Base-by-base conservation (phyloP, 148 eudicot species). In the Rhododendron griersonianum region DNA sequence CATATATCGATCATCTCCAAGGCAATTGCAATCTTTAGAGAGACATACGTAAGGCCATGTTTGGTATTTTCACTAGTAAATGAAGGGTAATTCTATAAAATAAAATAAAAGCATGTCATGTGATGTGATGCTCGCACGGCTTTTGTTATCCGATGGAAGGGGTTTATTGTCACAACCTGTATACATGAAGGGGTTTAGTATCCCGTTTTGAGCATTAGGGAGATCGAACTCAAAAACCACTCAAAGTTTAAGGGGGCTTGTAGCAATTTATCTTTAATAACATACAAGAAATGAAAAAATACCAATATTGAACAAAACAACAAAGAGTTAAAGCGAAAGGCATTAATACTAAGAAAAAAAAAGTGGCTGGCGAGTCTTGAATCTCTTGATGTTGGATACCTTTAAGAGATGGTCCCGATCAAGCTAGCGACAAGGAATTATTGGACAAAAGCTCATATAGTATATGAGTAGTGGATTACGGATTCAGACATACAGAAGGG, bases 371-470 rank as follows among this genome's bases (percentile, higher is more conserved):
- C 30, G 75, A 80, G 44, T 59, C 65, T 59, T 19, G 65, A 59
- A 59, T 59, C 25, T 39, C 21, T 50, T 81, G 87, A 74, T 61
- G 48, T 80, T 79, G 51, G 87, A 73, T 78, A 83, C 45, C 91
- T 86, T 87, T 90, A 86, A 81, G 73, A 10, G 77, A 88, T 88
- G 90, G 89, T 82, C 91, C 94, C 92, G 85, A 82, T 18, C 59
- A 48, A 19, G 87, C 87, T 48, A 89, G 71, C 9, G 86, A 90
- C 92, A 28, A 25, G 55, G 89, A 89, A 88, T 83, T 83, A 86
- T 89, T 87, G 88, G 23, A 35, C 48, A 85, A 55, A 84, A 67
- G 44, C 89, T 16, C 71, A 21, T 51, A 74, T 84, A 39, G 11
- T 65, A 71, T 30, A 1, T 11, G 37, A 30, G 6, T 25, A 30